These are phyloP conservation scores for Brassica hybrid DNA, from an alignment of 441 rosid genomes.

Conservation along the genomic window DNA sequence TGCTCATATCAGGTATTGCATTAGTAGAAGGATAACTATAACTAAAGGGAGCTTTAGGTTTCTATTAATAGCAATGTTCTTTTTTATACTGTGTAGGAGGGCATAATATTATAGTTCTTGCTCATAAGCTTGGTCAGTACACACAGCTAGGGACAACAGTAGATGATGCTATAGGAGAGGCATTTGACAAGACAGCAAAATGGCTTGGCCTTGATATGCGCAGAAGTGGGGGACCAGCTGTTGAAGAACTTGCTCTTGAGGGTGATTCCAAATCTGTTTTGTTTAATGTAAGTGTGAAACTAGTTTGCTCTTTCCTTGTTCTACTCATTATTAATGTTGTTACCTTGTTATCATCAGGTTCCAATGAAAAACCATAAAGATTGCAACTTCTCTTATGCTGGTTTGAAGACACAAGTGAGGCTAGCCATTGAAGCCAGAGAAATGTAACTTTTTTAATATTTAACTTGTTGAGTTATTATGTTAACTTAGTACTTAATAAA, in stretches of 20 bases:
- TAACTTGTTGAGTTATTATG: too few relatives aligned
- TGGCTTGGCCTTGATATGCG: conserved; percentile 98
- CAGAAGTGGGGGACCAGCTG: conserved; percentile 95
- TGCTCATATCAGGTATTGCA: conserved; percentile 87
- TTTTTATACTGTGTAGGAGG: conserved; percentile 57
- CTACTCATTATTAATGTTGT: background rate
- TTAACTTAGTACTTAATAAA: too few relatives aligned
- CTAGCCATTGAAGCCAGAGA: conserved; percentile 86
- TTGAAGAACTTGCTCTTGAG: conserved; percentile 89
- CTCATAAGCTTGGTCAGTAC: conserved; percentile 87
- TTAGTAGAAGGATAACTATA: background rate
- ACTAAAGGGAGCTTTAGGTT: background rate
- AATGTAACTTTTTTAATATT: conserved; percentile 54
- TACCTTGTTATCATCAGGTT: conserved; percentile 54
- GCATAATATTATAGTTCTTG: conserved; percentile 85
- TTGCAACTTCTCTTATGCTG: conserved; percentile 97
- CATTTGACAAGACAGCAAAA: conserved; percentile 92
- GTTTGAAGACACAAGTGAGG: conserved; percentile 94
- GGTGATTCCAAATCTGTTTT: conserved; percentile 81
- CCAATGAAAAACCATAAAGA: conserved; percentile 95
- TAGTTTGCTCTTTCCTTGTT: conserved; percentile 8
- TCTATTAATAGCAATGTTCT: background rate
- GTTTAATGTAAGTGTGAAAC: conserved; percentile 64
- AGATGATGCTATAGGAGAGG: conserved; percentile 97
- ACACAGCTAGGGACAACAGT: conserved; percentile 89